phyloP scores from a whole-genome alignment of 2,329 filamentous ascomycete species.

The Nakataea oryzae region DNA sequence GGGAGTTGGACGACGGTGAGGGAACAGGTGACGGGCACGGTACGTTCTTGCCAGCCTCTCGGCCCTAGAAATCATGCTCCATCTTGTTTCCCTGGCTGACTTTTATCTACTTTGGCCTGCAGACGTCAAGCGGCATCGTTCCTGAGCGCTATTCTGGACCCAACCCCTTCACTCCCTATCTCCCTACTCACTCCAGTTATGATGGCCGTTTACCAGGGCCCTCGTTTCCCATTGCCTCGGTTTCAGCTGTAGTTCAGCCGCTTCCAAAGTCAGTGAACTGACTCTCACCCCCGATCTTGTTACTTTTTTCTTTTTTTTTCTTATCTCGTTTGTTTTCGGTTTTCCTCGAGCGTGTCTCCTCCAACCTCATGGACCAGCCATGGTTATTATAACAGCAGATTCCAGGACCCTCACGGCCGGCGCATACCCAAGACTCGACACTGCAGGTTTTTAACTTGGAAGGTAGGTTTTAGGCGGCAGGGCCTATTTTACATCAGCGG shows the following conservation, averaged over 20 bases:
- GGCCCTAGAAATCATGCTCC: conserved; percentile 12
- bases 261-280: background rate
- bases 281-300: background rate
- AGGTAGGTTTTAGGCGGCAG: background rate
- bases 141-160: conserved; percentile 12
- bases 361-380: background rate
- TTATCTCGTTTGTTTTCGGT: background rate
- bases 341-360: background rate
- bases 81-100: background rate
- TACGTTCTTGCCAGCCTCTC: conserved; percentile 7
- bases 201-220: background rate
- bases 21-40: conserved; percentile 27
- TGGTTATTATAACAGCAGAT: background rate
- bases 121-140: conserved; percentile 43
- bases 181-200: background rate
- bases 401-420: background rate
- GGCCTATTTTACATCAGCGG: background rate
- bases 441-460: background rate
- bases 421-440: background rate
- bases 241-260: background rate
- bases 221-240: background rate
- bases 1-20: conserved; percentile 16
- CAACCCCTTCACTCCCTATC: background rate
- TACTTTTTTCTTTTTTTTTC: background rate
- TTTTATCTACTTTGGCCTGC: conserved; percentile 12